phyloP scores from a whole-genome alignment of 805 yeast species.

The Candida takata region DNA sequence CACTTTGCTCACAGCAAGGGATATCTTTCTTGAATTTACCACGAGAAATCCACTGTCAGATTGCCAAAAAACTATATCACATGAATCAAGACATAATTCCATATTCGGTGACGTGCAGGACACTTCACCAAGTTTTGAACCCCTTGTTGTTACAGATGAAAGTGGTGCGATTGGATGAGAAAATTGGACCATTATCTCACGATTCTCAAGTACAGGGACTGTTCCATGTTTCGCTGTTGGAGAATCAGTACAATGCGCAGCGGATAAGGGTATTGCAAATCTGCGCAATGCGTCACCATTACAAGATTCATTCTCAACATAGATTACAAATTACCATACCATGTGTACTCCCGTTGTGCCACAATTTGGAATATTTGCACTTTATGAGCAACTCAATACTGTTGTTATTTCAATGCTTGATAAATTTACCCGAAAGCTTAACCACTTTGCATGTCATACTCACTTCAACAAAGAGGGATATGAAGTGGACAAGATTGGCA shows the following conservation, averaged over 20 bases:
- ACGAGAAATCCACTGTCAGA: constrained; percentile 9
- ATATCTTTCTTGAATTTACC: constrained; percentile 11
- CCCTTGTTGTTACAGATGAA: constrained; percentile 1
- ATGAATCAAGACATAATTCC: constrained; percentile 8
- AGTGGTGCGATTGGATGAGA: background rate
- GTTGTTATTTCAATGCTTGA: constrained; percentile 2
- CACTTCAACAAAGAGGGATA: background rate
- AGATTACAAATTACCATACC: background rate
- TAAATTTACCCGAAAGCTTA: constrained; percentile 5
- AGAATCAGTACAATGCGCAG: background rate
- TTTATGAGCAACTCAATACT: constrained; percentile 6
- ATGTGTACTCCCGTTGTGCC: constrained; percentile 5
- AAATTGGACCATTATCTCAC: too few species aligned
- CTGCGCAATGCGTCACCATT: too few species aligned
- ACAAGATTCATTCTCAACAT: background rate
- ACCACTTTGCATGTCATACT: constrained; percentile 4
- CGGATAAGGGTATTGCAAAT: background rate
- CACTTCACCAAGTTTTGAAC: background rate
- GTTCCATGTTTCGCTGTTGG: too few species aligned
- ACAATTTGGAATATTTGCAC: constrained; percentile 1
- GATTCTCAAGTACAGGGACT: background rate
- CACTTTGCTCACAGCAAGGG: too few species aligned
- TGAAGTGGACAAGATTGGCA: background rate
- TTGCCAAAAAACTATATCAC: constrained; percentile 7
- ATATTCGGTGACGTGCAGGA: background rate